Conservation (phyloP, 1,139 yeast genomes). For the Candida pseudocylindracea region DNA sequence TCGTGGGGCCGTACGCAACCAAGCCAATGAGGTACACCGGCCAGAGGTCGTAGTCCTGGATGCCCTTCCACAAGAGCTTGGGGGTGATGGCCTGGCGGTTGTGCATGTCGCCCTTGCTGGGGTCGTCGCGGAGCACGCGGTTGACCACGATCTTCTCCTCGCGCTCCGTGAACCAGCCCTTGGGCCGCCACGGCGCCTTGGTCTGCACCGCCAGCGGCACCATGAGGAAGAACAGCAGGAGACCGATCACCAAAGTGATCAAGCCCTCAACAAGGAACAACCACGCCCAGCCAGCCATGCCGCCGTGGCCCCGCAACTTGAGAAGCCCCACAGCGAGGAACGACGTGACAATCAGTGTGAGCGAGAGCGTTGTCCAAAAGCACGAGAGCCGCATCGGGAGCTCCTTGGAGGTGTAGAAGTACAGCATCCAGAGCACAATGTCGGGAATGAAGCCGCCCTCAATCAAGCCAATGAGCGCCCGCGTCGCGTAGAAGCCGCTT, state of each 20-base stretch:
- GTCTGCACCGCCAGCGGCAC: neutral
- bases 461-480: neutral
- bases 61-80: neutral
- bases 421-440: neutral
- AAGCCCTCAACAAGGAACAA: constrained; percentile 1
- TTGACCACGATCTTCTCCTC: neutral
- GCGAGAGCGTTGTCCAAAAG: neutral
- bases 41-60: neutral
- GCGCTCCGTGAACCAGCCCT: neutral
- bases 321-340: neutral
- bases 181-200: neutral
- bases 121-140: neutral
- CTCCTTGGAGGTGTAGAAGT: constrained; percentile 1
- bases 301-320: neutral
- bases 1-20: neutral
- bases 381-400: neutral
- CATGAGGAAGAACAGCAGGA: neutral
- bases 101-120: neutral
- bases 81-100: neutral
- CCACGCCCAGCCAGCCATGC: constrained; percentile 1
- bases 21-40: neutral
- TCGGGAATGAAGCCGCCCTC: constrained; percentile 1
- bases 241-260: neutral
- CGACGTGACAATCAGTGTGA: neutral
- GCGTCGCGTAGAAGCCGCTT: neutral